Evolutionary conservation across 768 basidiomycete species (phyloP).

Genomic region (Chiua virens): DNA sequence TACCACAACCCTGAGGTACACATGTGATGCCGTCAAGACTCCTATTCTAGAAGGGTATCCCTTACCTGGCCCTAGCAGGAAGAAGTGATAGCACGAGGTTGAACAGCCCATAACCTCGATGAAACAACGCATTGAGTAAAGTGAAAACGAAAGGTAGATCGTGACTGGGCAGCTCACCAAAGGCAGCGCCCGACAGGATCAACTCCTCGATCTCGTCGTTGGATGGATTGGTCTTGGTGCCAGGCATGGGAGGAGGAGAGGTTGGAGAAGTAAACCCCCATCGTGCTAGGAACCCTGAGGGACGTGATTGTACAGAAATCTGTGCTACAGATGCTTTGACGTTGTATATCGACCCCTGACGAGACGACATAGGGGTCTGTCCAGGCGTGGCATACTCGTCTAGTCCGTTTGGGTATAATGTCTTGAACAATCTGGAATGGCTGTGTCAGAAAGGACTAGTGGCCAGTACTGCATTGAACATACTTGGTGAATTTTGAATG

Average conservation of each 20-base stretch:
- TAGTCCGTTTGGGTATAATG: constrained; percentile 63
- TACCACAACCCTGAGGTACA: constrained; percentile 58
- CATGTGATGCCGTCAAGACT: background rate
- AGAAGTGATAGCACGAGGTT: constrained; percentile 78
- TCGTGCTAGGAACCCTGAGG: constrained; percentile 39
- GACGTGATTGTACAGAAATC: constrained; percentile 12
- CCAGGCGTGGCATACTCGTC: constrained; percentile 43
- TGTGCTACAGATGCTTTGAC: constrained; percentile 18
- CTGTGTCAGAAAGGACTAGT: constrained; percentile 1
- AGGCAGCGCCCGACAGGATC: constrained; percentile 73
- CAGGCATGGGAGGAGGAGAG: constrained; percentile 9
- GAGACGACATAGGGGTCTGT: constrained; percentile 34
- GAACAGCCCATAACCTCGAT: constrained; percentile 61
- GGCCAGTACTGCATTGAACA: background rate
- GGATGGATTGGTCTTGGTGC: constrained; percentile 25
- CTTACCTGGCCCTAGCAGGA: constrained; percentile 68
- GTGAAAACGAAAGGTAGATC: background rate
- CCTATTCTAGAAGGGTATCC: background rate
- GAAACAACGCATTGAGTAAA: background rate
- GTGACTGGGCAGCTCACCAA: constrained; percentile 47
- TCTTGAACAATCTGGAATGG: constrained; percentile 56
- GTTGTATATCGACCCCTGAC: constrained; percentile 30
- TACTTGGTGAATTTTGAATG: constrained; percentile 79
- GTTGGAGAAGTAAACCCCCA: constrained; percentile 27
- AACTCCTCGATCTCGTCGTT: constrained; percentile 70